phyloP scores from a whole-genome alignment of 805 yeast genomes.

The Saccharomycopsis sp. region DNA sequence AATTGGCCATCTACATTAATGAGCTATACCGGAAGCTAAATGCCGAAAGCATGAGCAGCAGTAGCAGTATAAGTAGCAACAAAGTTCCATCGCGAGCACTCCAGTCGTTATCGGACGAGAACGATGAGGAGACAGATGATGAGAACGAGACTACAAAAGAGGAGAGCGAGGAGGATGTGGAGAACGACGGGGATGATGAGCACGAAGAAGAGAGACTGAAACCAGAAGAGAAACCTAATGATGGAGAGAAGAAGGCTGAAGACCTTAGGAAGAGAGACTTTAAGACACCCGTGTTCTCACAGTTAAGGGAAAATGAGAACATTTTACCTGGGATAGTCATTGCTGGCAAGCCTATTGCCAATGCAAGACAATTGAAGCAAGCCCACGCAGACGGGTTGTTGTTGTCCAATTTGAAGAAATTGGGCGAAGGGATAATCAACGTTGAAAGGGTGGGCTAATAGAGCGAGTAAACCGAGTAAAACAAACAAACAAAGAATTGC shows the following conservation, averaged over 20 bases:
- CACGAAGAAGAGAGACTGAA: too few species aligned
- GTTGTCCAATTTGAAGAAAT: constrained; percentile 8
- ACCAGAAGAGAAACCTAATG: background rate
- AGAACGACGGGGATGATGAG: background rate
- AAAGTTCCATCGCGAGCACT: constrained; percentile 8
- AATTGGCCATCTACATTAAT: constrained; percentile 18
- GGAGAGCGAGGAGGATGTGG: background rate
- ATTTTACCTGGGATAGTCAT: constrained; percentile 19
- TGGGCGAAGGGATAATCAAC: constrained; percentile 20
- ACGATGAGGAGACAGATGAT: background rate
- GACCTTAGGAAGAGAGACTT: background rate
- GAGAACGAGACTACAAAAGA: background rate
- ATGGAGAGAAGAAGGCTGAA: background rate
- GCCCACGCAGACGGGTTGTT: constrained; percentile 15
- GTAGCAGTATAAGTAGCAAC: background rate
- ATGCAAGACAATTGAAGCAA: constrained; percentile 15
- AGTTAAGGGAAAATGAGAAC: constrained; percentile 13
- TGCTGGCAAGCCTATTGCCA: constrained; percentile 21
- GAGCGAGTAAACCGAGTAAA: too few species aligned
- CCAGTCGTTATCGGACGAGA: constrained; percentile 3
- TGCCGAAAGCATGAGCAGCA: background rate
- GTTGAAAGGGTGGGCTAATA: constrained; percentile 16
- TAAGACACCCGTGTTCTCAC: background rate
- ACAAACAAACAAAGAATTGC: too few species aligned
- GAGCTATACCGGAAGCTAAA: constrained; percentile 14